Conservation (phyloP, 306 rosid species). For the Prunus armeniaca region DNA sequence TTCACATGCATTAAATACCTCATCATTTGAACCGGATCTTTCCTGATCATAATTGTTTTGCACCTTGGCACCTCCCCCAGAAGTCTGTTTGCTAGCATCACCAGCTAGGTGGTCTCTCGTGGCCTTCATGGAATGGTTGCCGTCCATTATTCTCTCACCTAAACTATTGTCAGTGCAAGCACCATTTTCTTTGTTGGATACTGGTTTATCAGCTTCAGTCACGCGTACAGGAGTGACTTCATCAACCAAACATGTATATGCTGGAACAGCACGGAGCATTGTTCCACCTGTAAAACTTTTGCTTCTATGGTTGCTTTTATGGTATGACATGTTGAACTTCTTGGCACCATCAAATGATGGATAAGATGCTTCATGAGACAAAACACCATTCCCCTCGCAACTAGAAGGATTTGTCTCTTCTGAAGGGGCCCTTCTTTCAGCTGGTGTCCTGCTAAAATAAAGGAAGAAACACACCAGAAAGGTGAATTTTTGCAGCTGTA, state of each 20-base stretch:
- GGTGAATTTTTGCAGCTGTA: not conserved
- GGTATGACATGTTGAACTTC: conserved; percentile 63
- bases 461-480: conserved; percentile 4
- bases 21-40: conserved; percentile 36
- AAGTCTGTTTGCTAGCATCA: conserved; percentile 41
- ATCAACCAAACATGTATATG: conserved; percentile 58
- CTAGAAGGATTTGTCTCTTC: conserved; percentile 27
- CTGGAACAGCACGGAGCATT: conserved; percentile 62
- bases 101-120: conserved; percentile 30
- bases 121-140: conserved; percentile 19
- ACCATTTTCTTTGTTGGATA: conserved; percentile 26
- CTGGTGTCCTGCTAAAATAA: conserved; percentile 38
- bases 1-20: conserved; percentile 48
- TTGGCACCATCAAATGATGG: conserved; percentile 38
- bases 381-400: conserved; percentile 32
- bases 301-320: conserved; percentile 60
- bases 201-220: conserved; percentile 33
- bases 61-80: conserved; percentile 34
- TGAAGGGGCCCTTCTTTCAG: conserved; percentile 38
- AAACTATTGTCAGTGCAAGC: conserved; percentile 22
- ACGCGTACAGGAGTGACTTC: conserved; percentile 45
- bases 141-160: conserved; percentile 20
- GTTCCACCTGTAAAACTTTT: conserved; percentile 42
- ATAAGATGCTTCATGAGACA: conserved; percentile 30
- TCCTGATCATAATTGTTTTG: conserved; percentile 32